Evolutionary conservation across 257 asterid genomes (phyloP).

Genomic region (Perilla frutescens): DNA sequence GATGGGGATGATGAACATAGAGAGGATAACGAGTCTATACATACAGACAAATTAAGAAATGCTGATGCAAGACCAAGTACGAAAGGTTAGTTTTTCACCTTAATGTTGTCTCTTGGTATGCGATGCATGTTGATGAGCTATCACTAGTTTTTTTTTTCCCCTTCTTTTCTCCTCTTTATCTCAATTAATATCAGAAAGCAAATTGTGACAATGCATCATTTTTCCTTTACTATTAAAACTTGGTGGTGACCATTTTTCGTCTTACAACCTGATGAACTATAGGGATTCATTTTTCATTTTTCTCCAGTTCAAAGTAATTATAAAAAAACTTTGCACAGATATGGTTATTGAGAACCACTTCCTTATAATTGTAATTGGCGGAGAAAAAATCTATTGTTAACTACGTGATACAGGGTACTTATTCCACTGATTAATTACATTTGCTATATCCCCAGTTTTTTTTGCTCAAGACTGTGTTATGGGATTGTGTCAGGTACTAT

Average conservation of each 20-base stretch:
- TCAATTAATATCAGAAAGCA: not conserved
- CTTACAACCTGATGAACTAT: slow-evolving; percentile 7
- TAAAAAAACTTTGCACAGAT: not conserved
- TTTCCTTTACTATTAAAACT: not conserved
- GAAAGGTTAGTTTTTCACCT: slow-evolving; percentile 51
- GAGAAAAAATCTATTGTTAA: slow-evolving; percentile 14
- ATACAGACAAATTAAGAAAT: slow-evolving; percentile 30
- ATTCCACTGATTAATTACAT: not conserved
- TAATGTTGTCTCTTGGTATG: slow-evolving; percentile 30
- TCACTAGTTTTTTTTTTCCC: not conserved
- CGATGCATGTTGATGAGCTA: slow-evolving; percentile 14
- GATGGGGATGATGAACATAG: slow-evolving; percentile 37
- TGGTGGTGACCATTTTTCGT: not conserved
- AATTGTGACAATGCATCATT: not conserved
- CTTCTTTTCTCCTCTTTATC: not conserved
- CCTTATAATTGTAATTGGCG: slow-evolving; percentile 15
- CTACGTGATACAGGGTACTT: not conserved
- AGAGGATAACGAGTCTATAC: slow-evolving; percentile 39
- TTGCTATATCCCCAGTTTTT: too few relatives aligned
- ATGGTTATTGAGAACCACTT: not conserved
- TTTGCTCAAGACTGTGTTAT: slow-evolving; percentile 11
- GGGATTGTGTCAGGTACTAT: slow-evolving; percentile 53
- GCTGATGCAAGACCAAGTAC: slow-evolving; percentile 41
- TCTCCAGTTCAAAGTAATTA: not conserved
- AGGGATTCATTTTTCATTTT: not conserved